A percentile compares a stretch with the other conserved stretches of the same genome.
These are phyloP conservation scores for Hyaloperonospora arabidopsidis DNA, from an alignment of 352 stramenopile genomes.

Conservation along the genomic window DNA sequence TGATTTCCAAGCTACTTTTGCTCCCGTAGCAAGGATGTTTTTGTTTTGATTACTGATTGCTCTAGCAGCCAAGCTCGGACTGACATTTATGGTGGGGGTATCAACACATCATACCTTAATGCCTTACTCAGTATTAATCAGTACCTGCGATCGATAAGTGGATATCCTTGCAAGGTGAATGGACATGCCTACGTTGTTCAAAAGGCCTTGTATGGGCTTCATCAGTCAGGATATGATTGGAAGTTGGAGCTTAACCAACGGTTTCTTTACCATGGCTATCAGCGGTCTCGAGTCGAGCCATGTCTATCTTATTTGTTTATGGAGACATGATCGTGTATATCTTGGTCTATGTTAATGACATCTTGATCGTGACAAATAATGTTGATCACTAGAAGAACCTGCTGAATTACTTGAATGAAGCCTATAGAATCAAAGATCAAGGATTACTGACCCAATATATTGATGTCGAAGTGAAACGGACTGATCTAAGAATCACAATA, in stretches of 20 bases:
- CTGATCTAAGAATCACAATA: background rate
- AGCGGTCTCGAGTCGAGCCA: background rate
- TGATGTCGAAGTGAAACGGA: background rate
- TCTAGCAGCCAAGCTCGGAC: background rate
- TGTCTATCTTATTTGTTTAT: background rate
- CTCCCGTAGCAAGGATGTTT: background rate
- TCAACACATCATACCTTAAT: background rate
- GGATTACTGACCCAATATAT: background rate
- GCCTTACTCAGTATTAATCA: background rate
- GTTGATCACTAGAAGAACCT: background rate
- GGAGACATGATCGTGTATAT: background rate
- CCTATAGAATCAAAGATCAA: background rate
- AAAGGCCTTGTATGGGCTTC: background rate
- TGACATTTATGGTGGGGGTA: background rate
- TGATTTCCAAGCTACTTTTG: background rate
- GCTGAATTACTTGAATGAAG: background rate
- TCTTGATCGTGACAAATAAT: background rate
- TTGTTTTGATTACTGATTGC: background rate
- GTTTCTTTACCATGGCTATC: background rate
- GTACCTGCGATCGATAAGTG: background rate
- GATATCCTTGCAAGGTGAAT: conserved; percentile 1
- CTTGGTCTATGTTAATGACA: background rate
- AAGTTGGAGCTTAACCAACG: background rate
- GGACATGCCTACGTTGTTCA: background rate
- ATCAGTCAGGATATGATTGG: background rate